Base-by-base conservation (phyloP, 306 rosid species). In the Echinosophora koreensis region DNA sequence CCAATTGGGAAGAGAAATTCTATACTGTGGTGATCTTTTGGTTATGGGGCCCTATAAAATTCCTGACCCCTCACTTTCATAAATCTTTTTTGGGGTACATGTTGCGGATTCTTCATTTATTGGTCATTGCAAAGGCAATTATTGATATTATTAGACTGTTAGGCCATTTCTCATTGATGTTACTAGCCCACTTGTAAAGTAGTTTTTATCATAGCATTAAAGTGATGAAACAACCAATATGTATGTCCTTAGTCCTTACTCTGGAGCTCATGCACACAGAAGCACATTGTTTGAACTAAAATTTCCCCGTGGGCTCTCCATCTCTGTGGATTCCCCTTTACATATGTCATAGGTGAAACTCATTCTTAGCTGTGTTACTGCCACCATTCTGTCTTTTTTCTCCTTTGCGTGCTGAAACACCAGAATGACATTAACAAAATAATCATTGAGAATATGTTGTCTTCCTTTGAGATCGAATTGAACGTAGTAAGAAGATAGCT, bases 91-190 rank as follows among this genome's bases (percentile, higher is more conserved):
- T 41, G 9, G 61, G 61, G 12, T 18, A 34, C 18, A 12, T 30
- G 66, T 30, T 4, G 66, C 28, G 6, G 47, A 35, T 15, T 62
- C 58, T 69, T 50, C 65, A 47, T 52, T 65, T 14, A 60, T 58
- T 17, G 65, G 82, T 32, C 57, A 69, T 37, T 3, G 27, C 71
- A 49, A 70, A 69, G 58, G 50, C 83, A 79, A 79, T 71, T 41
- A 79, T 62, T 79, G 73, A 55, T 49, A 2, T 3, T 13, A 4
- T 35, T 5, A 35, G 39, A 35, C 47, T 54, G 27, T 41, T 77
- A 30, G 60, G 60, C 41, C 16, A 17, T 66, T 63, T 52, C 51
- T 56, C 4, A 32, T 15, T 54, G 37, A 30, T 60, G 10, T 46
- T 46, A 51, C 73, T 66, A 38, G 80, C 51, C 27, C 52, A 47